Conservation (phyloP, 2,329 filamentous ascomycete species). For the Beauveria varroae region DNA sequence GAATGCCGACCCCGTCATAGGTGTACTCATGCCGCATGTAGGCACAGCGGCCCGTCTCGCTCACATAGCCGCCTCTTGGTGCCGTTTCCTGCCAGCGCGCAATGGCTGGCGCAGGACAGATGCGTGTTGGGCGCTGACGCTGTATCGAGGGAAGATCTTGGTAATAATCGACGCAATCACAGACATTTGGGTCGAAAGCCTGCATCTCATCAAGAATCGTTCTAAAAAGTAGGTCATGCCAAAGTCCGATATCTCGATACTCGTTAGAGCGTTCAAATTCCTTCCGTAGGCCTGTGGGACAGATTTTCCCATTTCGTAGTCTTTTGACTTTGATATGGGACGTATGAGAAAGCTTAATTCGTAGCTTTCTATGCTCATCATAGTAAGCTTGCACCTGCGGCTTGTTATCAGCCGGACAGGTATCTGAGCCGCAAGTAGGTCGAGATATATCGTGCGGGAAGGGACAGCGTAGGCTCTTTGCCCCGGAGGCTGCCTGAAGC, state of each 20-base stretch:
- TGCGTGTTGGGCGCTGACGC: not conserved
- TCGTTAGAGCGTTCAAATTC: fast-evolving
- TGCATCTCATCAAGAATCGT: not conserved
- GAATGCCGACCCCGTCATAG: not conserved
- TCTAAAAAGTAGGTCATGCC: not conserved
- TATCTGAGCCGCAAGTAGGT: not conserved
- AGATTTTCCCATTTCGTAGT: not conserved
- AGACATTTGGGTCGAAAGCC: not conserved
- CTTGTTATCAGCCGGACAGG: not conserved
- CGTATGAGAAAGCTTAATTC: not conserved
- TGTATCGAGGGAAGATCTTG: not conserved
- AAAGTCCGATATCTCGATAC: not conserved
- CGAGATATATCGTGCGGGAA: not conserved
- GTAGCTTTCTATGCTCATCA: not conserved
- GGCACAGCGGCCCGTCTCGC: not conserved
- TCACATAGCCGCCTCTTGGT: not conserved
- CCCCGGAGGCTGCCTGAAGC: not conserved
- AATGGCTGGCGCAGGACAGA: not conserved
- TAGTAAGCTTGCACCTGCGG: not conserved
- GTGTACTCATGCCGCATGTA: not conserved
- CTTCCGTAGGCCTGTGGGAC: not conserved
- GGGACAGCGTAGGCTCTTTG: not conserved
- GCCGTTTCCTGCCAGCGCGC: not conserved
- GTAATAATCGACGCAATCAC: not conserved
- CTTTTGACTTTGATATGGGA: not conserved